Evolutionary conservation across 2,329 filamentous ascomycete genomes (phyloP).

Genomic region (Exophiala phaeomuriformis): DNA sequence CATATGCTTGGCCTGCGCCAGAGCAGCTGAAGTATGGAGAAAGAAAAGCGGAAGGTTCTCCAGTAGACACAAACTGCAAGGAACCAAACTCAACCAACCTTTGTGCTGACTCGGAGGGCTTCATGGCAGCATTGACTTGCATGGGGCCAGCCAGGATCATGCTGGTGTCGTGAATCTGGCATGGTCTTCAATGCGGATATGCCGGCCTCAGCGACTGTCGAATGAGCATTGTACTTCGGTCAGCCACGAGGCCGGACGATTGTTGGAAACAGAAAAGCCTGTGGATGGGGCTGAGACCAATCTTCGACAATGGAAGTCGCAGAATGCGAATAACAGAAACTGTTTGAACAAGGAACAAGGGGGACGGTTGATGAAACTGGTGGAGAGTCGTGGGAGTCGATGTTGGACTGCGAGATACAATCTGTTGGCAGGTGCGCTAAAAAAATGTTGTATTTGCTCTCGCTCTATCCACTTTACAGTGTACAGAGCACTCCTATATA

Average conservation of each 20-base stretch:
- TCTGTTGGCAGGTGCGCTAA: no score
- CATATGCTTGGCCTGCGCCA: background rate
- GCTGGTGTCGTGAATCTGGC: conserved; percentile 1
- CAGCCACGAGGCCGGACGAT: conserved; percentile 4
- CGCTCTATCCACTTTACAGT: no score
- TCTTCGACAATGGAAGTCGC: conserved; percentile 14
- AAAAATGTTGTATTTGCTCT: no score
- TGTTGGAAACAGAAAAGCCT: background rate
- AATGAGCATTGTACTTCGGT: conserved; percentile 11
- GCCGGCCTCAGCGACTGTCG: conserved; percentile 2
- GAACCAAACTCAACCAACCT: conserved; percentile 3
- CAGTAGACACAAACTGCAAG: conserved; percentile 15
- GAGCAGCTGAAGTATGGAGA: conserved; percentile 1
- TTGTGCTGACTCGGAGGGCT: background rate
- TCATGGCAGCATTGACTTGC: conserved; percentile 17
- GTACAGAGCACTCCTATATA: no score
- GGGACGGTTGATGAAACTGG: conserved; percentile 2
- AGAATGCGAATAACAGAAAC: conserved; percentile 4
- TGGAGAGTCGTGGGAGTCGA: conserved; percentile 3
- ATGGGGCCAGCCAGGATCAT: conserved; percentile 10
- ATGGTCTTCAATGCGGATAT: conserved; percentile 6
- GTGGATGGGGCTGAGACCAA: conserved; percentile 8
- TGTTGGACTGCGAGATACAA: no score
- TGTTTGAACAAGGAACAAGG: background rate
- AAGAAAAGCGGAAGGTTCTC: conserved; percentile 7